Evolutionary conservation across 2,329 filamentous ascomycete genomes (phyloP).

Genomic region (Penicillium sp.): DNA sequence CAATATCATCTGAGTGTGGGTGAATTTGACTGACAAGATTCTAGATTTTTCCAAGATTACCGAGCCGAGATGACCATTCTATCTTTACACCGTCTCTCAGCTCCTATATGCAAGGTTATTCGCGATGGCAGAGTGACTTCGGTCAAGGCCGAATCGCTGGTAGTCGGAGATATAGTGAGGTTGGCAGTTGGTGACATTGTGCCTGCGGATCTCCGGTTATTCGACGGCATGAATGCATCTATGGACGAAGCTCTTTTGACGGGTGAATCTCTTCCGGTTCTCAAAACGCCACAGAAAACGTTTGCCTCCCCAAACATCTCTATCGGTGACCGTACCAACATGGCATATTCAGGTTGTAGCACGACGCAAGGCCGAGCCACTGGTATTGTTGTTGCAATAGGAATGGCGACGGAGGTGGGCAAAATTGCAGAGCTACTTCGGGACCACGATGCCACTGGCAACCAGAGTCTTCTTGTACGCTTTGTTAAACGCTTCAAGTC

Average conservation of each 20-base stretch:
- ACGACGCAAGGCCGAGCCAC: constrained; percentile 59
- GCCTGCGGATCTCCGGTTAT: constrained; percentile 56
- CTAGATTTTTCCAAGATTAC: constrained; percentile 57
- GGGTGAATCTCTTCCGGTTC: constrained; percentile 60
- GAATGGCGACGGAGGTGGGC: constrained; percentile 62
- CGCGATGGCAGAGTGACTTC: constrained; percentile 55
- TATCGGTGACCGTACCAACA: constrained; percentile 59
- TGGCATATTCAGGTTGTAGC: constrained; percentile 60
- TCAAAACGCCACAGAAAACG: constrained; percentile 46
- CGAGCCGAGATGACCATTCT: constrained; percentile 61
- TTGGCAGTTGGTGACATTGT: constrained; percentile 57
- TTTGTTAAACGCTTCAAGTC: constrained; percentile 43
- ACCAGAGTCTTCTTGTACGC: constrained; percentile 22
- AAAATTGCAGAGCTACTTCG: constrained; percentile 59
- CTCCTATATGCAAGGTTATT: constrained; percentile 56
- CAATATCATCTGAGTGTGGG: fast-evolving
- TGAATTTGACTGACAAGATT: neutral
- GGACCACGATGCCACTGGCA: constrained; percentile 40
- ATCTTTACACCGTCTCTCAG: constrained; percentile 54
- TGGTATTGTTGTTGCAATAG: constrained; percentile 59
- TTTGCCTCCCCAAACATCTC: constrained; percentile 26
- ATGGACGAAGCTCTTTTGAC: constrained; percentile 67
- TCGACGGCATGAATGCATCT: constrained; percentile 67
- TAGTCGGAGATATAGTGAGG: constrained; percentile 57
- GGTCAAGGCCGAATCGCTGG: constrained; percentile 56